Evolutionary conservation across 345 rosid genomes (phyloP), one percentile per base, ranked within the genome.

Genomic region (Populus euphratica): DNA sequence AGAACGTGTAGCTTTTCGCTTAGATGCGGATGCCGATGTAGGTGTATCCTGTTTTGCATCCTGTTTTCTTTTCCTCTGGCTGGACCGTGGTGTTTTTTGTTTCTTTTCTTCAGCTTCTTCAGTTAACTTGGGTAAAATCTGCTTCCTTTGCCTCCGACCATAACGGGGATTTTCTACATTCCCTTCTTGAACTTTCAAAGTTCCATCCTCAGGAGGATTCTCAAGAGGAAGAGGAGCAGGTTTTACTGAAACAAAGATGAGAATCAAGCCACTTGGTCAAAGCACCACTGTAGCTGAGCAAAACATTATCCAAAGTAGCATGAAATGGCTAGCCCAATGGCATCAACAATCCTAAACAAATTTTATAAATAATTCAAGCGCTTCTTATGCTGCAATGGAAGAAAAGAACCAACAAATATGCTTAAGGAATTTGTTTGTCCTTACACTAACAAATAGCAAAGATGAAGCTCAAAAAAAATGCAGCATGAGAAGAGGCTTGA

Each of bases 121-220:
- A 75, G 83, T 56, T 76, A 69, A 66, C 0, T 6, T 47, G 23
- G 64, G n/a, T 56, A 74, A 79, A 43, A 73, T 80, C 71, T 77
- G 79, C 76, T 83, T 89, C 77, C 82, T 86, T 72, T 79, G 88
- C 86, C 77, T 80, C 47, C 73, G 66, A 36, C 69, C 72, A 61
- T 82, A 43, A 76, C 61, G 72, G 10, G 67, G 76, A 73, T 67
- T 67, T 70, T 80, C 83, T 76, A 75, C 79, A 6, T 74, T 78
- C 77, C 23, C 72, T n/a, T 68, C 80, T 50, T 78, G 78, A 44
- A 44, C 84, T 52, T 74, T 70, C 56, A 71, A 77, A 20, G 65
- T 72, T 52, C 78, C 83, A 23, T 44, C 83, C 36, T 73, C 77
- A 44, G 80, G 76, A 41, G 81, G 8, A n/a, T 69, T 63, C 75